Percentiles rank a stretch among this genome's conserved stretches.
These are phyloP conservation scores for Parafenestella ontariensis DNA, from an alignment of 2,329 filamentous ascomycete species.

Conservation along the genomic window DNA sequence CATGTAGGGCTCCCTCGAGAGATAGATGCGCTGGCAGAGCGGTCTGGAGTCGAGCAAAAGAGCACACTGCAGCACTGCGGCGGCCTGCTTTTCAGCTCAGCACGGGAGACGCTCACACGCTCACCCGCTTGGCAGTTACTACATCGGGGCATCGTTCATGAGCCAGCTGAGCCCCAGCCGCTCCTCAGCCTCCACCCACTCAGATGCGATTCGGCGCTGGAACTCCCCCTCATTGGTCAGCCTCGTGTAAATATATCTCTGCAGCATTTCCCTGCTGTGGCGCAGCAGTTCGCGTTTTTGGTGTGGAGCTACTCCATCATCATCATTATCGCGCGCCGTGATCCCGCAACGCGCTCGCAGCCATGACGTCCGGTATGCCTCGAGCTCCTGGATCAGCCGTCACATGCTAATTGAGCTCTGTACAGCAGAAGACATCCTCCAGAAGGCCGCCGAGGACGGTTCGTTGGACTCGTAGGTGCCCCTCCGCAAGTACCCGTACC, in stretches of 20 bases:
- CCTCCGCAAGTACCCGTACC: conserved; percentile 6
- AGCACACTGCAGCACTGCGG: not conserved
- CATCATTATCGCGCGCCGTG: not conserved
- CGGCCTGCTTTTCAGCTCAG: conserved; percentile 3
- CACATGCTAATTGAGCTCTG: conserved; percentile 26
- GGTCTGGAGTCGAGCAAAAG: not conserved
- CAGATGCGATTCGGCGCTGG: too few relatives aligned
- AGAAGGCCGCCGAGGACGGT: conserved; percentile 64
- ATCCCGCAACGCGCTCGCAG: conserved; percentile 9
- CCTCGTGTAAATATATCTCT: conserved; percentile 9
- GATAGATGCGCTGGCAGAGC: not conserved
- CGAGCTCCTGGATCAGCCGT: not conserved
- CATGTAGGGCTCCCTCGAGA: not conserved
- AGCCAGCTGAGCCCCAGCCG: not conserved
- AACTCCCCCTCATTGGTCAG: conserved; percentile 8
- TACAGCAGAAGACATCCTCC: conserved; percentile 59
- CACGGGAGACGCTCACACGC: not conserved
- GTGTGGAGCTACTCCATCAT: conserved; percentile 1
- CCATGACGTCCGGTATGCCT: conserved; percentile 29
- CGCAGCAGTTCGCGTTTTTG: conserved; percentile 9
- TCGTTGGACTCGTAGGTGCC: conserved; percentile 63
- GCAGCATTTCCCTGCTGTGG: conserved; percentile 7
- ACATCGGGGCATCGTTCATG: not conserved
- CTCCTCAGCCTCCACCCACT: too few relatives aligned
- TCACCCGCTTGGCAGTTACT: not conserved